Evolutionary conservation across 208 protist genomes (phyloP).

Genomic region (Trypanosoma theileri): DNA sequence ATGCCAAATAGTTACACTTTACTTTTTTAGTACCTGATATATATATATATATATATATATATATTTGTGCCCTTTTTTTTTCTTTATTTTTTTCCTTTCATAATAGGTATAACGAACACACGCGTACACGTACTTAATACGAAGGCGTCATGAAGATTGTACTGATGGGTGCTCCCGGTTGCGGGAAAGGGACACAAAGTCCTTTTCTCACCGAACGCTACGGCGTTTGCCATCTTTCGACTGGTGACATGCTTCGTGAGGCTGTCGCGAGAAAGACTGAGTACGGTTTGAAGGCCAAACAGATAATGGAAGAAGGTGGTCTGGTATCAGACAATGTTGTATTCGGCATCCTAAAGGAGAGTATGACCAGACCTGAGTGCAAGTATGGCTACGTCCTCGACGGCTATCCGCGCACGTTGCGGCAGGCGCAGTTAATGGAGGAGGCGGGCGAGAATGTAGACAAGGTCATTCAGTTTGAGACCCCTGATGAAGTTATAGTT

Average conservation of each 20-base stretch:
- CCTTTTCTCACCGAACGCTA: conserved; percentile 89
- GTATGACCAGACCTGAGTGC: conserved; percentile 81
- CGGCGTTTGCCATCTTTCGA: conserved; percentile 92
- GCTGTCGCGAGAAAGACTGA: conserved; percentile 68
- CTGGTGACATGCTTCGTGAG: conserved; percentile 93
- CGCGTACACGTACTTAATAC: conserved; percentile 14
- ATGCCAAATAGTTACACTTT: too few species aligned
- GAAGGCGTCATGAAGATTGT: conserved; percentile 74
- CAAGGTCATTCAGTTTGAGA: conserved; percentile 89
- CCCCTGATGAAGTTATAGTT: conserved; percentile 91
- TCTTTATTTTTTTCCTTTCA: background rate
- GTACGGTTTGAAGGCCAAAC: conserved; percentile 69
- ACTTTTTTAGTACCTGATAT: too few species aligned
- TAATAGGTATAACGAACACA: conserved; percentile 7
- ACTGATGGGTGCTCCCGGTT: conserved; percentile 90
- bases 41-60: too few species aligned
- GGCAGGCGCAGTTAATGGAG: conserved; percentile 93
- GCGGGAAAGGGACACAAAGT: conserved; percentile 94
- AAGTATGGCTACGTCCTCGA: conserved; percentile 94
- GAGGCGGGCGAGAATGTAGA: conserved; percentile 74
- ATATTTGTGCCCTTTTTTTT: conserved; percentile 7
- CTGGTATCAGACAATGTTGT: conserved; percentile 93
- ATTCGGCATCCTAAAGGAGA: conserved; percentile 88
- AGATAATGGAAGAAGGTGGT: conserved; percentile 73
- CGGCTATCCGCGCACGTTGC: conserved; percentile 93